A percentile compares a stretch with the other conserved stretches of the same genome.
phyloP scores from a whole-genome alignment of 768 basidiomycete genomes.

The Leccinum longicurvipes region DNA sequence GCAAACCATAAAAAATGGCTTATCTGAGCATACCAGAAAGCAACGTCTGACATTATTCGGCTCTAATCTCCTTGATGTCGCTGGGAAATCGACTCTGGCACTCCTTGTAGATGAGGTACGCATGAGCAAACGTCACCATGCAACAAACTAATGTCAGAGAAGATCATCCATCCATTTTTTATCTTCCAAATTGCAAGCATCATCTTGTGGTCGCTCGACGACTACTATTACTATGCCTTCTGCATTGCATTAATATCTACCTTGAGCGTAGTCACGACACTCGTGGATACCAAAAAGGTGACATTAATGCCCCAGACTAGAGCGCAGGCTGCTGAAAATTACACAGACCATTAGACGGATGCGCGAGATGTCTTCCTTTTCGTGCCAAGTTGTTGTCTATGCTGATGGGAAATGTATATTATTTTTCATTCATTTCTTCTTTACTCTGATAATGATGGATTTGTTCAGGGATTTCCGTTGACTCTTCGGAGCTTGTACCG shows the following conservation, averaged over 20 bases:
- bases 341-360: slow-evolving; percentile 83
- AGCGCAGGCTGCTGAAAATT: slow-evolving; percentile 3
- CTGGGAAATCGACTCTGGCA: slow-evolving; percentile 73
- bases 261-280: slow-evolving; percentile 77
- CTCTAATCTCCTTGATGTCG: slow-evolving; percentile 83
- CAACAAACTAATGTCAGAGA: slow-evolving; percentile 3
- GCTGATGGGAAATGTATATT: slow-evolving; percentile 69
- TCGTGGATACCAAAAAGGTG: slow-evolving; percentile 91
- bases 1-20: slow-evolving; percentile 60
- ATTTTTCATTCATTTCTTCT: background rate
- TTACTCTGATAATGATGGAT: background rate
- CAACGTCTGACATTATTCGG: slow-evolving; percentile 80
- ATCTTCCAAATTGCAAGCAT: slow-evolving; percentile 98
- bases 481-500: slow-evolving; percentile 81
- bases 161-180: slow-evolving; percentile 97
- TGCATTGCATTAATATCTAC: slow-evolving; percentile 92
- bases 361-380: slow-evolving; percentile 93
- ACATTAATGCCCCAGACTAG: slow-evolving; percentile 10
- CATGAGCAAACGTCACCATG: background rate
- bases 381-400: slow-evolving; percentile 70
- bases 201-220: slow-evolving; percentile 88
- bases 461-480: slow-evolving; percentile 57
- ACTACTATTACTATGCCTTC: slow-evolving; percentile 97
- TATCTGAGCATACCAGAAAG: slow-evolving; percentile 48
- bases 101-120: slow-evolving; percentile 87